Evolutionary conservation across 371 early-diverging fungal genomes (phyloP).

Genomic region (Mucor lusitanicus): DNA sequence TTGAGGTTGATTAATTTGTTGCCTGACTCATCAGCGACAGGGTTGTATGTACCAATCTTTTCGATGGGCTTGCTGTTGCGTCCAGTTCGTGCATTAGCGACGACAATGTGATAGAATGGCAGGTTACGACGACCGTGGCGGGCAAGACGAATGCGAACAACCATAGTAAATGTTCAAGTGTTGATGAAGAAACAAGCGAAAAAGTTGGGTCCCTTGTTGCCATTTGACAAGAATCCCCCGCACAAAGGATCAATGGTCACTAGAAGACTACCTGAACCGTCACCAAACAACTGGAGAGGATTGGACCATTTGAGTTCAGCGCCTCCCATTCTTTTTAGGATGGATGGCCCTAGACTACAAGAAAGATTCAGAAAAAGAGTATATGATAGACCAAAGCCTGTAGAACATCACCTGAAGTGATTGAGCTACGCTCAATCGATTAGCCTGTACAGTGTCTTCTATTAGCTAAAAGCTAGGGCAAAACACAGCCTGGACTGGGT

Average conservation of each 20-base stretch:
- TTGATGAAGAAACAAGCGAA: constrained; percentile 6
- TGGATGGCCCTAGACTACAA: no score
- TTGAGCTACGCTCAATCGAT: no score
- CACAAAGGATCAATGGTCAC: neutral
- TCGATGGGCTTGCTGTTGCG: constrained; percentile 92
- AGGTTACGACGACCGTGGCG: constrained; percentile 86
- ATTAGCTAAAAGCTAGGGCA: no score
- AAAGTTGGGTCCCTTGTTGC: constrained; percentile 23
- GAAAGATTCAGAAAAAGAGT: no score
- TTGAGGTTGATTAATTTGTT: constrained; percentile 86
- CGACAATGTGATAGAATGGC: constrained; percentile 95
- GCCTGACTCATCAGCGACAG: constrained; percentile 75
- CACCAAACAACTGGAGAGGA: neutral
- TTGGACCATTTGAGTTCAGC: neutral
- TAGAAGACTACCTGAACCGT: neutral
- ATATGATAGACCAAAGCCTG: no score
- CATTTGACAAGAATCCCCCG: constrained; percentile 4
- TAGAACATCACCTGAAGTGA: no score
- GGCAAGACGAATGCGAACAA: constrained; percentile 81
- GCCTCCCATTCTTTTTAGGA: no score
- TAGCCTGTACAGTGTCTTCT: no score
- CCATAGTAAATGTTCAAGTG: constrained; percentile 30
- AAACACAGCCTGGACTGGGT: no score
- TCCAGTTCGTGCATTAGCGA: constrained; percentile 78
- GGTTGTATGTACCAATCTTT: constrained; percentile 90